Percentiles rank a stretch among this genome's conserved stretches.
These are phyloP conservation scores for Favolaschia claudopus DNA, from an alignment of 768 basidiomycete species.

Conservation along the genomic window DNA sequence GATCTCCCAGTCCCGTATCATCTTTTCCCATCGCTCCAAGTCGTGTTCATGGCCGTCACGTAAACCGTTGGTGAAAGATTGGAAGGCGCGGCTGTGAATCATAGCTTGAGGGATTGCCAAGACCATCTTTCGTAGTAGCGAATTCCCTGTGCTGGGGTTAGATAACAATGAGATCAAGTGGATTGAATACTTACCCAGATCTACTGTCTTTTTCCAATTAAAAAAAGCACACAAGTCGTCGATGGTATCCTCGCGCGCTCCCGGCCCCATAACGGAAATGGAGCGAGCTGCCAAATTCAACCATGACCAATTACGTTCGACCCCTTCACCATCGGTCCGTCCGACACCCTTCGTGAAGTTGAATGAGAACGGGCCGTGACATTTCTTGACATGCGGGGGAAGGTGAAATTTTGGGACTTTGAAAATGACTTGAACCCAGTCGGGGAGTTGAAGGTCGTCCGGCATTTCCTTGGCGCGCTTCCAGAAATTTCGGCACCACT, in stretches of 20 bases:
- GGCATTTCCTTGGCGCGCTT: constrained; percentile 16
- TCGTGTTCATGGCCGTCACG: not conserved
- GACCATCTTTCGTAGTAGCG: constrained; percentile 5
- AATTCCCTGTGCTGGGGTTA: constrained; percentile 3
- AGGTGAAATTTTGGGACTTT: constrained; percentile 37
- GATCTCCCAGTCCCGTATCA: constrained; percentile 19
- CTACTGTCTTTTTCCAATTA: constrained; percentile 31
- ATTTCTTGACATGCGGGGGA: constrained; percentile 25
- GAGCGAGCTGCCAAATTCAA: constrained; percentile 20
- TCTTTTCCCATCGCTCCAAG: constrained; percentile 21
- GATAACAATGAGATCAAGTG: not conserved
- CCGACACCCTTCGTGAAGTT: constrained; percentile 35
- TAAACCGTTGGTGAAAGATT: not conserved
- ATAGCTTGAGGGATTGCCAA: not conserved
- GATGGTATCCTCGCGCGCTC: constrained; percentile 29
- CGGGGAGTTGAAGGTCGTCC: not conserved
- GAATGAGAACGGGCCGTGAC: constrained; percentile 33
- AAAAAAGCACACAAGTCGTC: constrained; percentile 31
- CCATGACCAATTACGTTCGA: constrained; percentile 42
- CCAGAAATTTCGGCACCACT: constrained; percentile 27
- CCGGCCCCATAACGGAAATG: constrained; percentile 28
- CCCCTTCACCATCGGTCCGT: constrained; percentile 42
- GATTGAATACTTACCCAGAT: constrained; percentile 16
- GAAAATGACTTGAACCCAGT: not conserved
- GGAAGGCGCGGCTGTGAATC: not conserved